These are phyloP conservation scores for Tolypocladium cylindrosporum DNA, from an alignment of 2,329 filamentous ascomycete species.

Conservation along the genomic window DNA sequence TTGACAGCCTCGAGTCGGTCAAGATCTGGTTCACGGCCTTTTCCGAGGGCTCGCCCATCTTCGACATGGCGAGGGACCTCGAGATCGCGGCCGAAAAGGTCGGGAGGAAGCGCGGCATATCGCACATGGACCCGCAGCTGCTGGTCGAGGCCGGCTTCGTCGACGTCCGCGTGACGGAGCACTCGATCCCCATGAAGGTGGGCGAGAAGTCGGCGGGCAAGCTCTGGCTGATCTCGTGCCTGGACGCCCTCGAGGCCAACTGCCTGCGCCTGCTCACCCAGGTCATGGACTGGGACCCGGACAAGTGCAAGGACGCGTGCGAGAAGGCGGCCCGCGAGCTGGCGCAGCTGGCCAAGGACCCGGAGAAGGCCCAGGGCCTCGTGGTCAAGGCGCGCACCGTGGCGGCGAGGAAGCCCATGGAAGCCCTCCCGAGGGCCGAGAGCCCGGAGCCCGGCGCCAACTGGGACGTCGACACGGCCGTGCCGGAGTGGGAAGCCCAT, in stretches of 20 bases:
- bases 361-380: conserved; percentile 30
- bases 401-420: conserved; percentile 38
- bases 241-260: conserved; percentile 40
- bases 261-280: conserved; percentile 41
- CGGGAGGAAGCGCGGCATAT: conserved; percentile 33
- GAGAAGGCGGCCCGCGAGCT: conserved; percentile 37
- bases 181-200: conserved; percentile 36
- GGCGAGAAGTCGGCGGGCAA: conserved; percentile 37
- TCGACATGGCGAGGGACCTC: conserved; percentile 29
- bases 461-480: too few relatives aligned
- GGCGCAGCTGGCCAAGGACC: conserved; percentile 36
- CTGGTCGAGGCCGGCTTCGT: conserved; percentile 40
- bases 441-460: neutral
- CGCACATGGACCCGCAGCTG: conserved; percentile 34
- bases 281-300: conserved; percentile 41
- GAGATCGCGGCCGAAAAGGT: conserved; percentile 31
- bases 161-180: conserved; percentile 36
- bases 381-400: conserved; percentile 37
- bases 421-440: conserved; percentile 1
- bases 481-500: conserved; percentile 6
- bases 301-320: conserved; percentile 36
- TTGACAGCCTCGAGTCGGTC: conserved; percentile 33
- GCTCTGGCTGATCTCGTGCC: conserved; percentile 41
- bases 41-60: conserved; percentile 33
- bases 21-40: conserved; percentile 25